A percentile compares a stretch with the other conserved stretches of the same genome.
Evolutionary conservation across 495 filamentous ascomycete genomes (phyloP).

Genomic region (Xylaria cubensis): DNA sequence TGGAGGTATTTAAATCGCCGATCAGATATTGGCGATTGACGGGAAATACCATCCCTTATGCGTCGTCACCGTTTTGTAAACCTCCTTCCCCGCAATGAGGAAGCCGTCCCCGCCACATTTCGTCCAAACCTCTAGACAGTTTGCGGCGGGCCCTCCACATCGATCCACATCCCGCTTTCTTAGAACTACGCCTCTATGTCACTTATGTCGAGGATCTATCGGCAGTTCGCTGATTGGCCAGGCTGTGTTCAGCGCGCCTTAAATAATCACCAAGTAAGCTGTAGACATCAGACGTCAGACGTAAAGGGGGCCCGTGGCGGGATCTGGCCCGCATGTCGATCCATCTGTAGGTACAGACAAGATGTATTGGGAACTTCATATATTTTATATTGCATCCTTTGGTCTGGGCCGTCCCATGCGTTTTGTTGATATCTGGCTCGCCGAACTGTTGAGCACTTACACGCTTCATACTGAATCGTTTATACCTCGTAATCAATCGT

Average conservation of each 20-base stretch:
- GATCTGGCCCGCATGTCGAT: slow-evolving; percentile 22
- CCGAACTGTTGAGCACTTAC: slow-evolving; percentile 23
- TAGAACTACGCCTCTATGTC: slow-evolving; percentile 13
- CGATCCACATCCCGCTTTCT: slow-evolving; percentile 16
- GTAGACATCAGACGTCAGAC: slow-evolving; percentile 4
- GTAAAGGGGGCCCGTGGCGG: slow-evolving; percentile 14
- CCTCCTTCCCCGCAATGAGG: slow-evolving; percentile 23
- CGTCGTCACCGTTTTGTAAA: slow-evolving; percentile 22
- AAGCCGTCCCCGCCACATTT: slow-evolving; percentile 26
- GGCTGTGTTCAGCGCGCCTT: slow-evolving; percentile 29
- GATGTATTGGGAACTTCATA: slow-evolving; percentile 29
- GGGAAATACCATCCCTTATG: not conserved
- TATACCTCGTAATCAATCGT: slow-evolving; percentile 21
- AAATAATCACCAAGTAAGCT: slow-evolving; percentile 25
- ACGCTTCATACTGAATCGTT: not conserved
- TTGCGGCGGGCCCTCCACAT: slow-evolving; percentile 24
- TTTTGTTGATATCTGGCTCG: slow-evolving; percentile 11
- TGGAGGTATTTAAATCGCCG: slow-evolving; percentile 21
- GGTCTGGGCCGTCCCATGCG: slow-evolving; percentile 35
- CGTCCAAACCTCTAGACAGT: slow-evolving; percentile 12
- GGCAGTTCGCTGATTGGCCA: slow-evolving; percentile 43
- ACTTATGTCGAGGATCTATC: slow-evolving; percentile 28
- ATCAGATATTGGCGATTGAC: slow-evolving; percentile 14
- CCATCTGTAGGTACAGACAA: slow-evolving; percentile 30
- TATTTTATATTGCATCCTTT: slow-evolving; percentile 37